Percentiles rank a stretch among this genome's conserved stretches.
phyloP scores from a whole-genome alignment of 768 basidiomycete genomes.

The Saitozyma sp. region DNA sequence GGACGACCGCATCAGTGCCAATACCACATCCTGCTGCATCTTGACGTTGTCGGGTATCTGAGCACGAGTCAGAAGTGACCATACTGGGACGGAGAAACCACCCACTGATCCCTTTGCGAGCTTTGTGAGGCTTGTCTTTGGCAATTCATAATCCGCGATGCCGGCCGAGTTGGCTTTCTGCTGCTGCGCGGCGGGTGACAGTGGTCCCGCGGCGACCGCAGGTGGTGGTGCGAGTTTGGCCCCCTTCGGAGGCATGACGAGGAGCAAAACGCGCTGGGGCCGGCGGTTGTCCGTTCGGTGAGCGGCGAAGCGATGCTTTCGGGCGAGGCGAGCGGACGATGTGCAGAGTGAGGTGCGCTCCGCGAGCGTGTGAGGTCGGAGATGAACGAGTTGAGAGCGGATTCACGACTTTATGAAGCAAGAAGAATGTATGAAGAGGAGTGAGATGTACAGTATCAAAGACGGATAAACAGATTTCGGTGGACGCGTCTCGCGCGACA shows the following conservation, averaged over 20 bases:
- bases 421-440: no score
- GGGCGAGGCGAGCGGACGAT: not conserved
- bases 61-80: not conserved
- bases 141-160: slow-evolving; percentile 85
- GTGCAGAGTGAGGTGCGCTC: not conserved
- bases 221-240: slow-evolving; percentile 21
- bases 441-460: no score
- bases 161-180: slow-evolving; percentile 63
- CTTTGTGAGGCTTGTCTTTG: slow-evolving; percentile 75
- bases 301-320: not conserved
- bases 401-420: no score
- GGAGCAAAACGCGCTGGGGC: not conserved
- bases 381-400: no score
- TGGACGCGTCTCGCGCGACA: no score
- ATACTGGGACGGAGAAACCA: slow-evolving; percentile 11
- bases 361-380: not conserved
- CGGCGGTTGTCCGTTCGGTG: not conserved
- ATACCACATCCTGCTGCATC: slow-evolving; percentile 82
- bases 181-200: slow-evolving; percentile 29
- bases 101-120: slow-evolving; percentile 81
- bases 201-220: slow-evolving; percentile 6
- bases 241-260: slow-evolving; percentile 38
- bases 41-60: slow-evolving; percentile 83
- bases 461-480: no score
- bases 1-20: slow-evolving; percentile 80